Percentiles rank a stretch among this genome's conserved stretches.
Conservation (phyloP, 345 rosid genomes). For the Camelina laxa region DNA sequence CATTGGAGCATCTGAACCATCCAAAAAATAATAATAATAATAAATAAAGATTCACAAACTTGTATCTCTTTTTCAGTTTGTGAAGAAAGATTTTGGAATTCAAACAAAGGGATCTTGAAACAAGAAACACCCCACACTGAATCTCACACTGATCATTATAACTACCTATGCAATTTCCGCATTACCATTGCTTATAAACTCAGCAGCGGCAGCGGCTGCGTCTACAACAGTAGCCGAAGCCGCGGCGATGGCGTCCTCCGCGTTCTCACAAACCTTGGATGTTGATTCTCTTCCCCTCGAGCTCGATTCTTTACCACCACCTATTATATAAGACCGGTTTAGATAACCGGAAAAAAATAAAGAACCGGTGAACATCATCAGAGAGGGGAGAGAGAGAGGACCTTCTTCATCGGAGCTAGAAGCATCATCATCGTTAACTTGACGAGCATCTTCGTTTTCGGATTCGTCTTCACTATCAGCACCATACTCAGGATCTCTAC, state of each 20-base stretch:
- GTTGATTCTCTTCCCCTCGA: conserved; percentile 29
- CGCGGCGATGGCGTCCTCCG: conserved; percentile 44
- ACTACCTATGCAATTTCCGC: conserved; percentile 41
- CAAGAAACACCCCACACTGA: conserved; percentile 32
- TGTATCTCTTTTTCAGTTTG: background rate
- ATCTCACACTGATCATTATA: conserved; percentile 9
- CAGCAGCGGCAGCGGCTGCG: conserved; percentile 37
- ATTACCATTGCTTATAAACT: conserved; percentile 44
- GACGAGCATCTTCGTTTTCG: conserved; percentile 46
- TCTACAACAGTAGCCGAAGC: conserved; percentile 32
- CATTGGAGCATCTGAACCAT: conserved; percentile 35
- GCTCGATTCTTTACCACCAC: conserved; percentile 11
- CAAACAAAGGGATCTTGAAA: conserved; percentile 11
- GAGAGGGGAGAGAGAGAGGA: background rate
- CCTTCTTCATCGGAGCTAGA: conserved; percentile 65
- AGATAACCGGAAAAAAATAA: conserved; percentile 17
- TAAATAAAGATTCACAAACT: background rate
- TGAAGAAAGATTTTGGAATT: background rate
- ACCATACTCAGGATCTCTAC: conserved; percentile 72
- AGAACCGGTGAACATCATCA: conserved; percentile 14
- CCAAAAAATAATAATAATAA: background rate
- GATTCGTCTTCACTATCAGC: conserved; percentile 72
- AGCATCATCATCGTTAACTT: conserved; percentile 36
- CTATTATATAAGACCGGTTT: conserved; percentile 8
- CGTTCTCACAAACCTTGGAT: conserved; percentile 35